Percentiles rank a stretch among this genome's conserved stretches.
Conservation (phyloP, 2,329 filamentous ascomycete species). For the Alternaria sp. region DNA sequence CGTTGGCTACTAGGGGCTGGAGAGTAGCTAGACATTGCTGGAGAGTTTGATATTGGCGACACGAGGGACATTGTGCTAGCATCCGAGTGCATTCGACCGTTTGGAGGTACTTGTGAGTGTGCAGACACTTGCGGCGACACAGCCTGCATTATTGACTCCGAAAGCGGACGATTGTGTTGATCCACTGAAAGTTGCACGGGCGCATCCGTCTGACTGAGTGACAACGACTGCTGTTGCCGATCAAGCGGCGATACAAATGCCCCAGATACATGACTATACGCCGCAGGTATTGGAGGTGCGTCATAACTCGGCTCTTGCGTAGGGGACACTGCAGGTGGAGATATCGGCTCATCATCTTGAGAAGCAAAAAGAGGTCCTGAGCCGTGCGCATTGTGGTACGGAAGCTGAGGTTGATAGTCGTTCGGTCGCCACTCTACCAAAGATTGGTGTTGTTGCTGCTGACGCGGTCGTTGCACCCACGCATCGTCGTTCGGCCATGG, state of each 20-base stretch:
- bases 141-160: conserved; percentile 38
- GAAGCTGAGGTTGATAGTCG: conserved; percentile 11
- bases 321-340: conserved; percentile 30
- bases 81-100: conserved; percentile 34
- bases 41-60: conserved; percentile 38
- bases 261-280: conserved; percentile 42
- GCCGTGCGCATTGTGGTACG: conserved; percentile 29
- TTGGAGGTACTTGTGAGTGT: conserved; percentile 31
- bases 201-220: conserved; percentile 14
- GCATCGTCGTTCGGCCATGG: conserved; percentile 9
- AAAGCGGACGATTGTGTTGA: conserved; percentile 28
- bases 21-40: conserved; percentile 18
- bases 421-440: conserved; percentile 11
- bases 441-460: conserved; percentile 13
- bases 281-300: conserved; percentile 44
- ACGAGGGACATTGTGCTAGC: conserved; percentile 37
- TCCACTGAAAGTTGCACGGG: conserved; percentile 6
- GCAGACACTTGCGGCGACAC: conserved; percentile 44
- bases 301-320: conserved; percentile 41
- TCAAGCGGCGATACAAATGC: conserved; percentile 36
- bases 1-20: conserved; percentile 22
- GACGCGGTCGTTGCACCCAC: conserved; percentile 19
- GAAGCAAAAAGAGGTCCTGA: conserved; percentile 15
- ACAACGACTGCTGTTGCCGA: conserved; percentile 19
- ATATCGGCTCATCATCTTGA: conserved; percentile 13